Conservation (phyloP, 2,329 filamentous ascomycete species). For the Sarocladium strictum region DNA sequence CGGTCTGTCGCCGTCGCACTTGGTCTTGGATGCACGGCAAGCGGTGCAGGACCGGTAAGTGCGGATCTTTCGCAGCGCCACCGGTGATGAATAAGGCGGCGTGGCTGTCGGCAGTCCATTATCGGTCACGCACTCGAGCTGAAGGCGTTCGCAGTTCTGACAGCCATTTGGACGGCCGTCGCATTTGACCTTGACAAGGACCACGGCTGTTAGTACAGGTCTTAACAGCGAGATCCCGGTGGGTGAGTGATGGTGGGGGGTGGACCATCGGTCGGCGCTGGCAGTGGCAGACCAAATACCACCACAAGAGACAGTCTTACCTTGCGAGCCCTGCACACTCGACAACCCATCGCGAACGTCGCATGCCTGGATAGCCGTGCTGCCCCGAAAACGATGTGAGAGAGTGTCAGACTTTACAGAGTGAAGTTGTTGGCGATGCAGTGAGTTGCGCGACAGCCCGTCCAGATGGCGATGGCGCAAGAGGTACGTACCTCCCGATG, state of each 20-base stretch:
- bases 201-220: constrained; percentile 1
- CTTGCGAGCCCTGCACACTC: constrained; percentile 35
- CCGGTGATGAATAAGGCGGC: constrained; percentile 19
- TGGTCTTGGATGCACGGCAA: constrained; percentile 35
- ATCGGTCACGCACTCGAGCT: constrained; percentile 33
- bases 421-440: background rate
- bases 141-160: constrained; percentile 36
- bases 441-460: background rate
- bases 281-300: no score
- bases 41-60: constrained; percentile 33
- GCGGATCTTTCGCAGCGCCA: constrained; percentile 31
- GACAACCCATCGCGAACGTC: constrained; percentile 28
- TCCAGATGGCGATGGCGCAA: constrained; percentile 1
- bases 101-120: constrained; percentile 18
- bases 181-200: constrained; percentile 30
- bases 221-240: constrained; percentile 7
- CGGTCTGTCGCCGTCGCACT: constrained; percentile 35
- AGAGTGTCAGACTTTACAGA: background rate
- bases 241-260: constrained; percentile 6
- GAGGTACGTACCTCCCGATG: constrained; percentile 9
- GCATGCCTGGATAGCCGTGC: background rate
- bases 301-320: constrained; percentile 17
- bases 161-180: constrained; percentile 35
- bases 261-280: constrained; percentile 7
- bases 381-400: background rate